Percentiles rank a stretch among this genome's conserved stretches.
Conservation (phyloP, 2,329 filamentous ascomycete species). For the Neophaeococcomyces mojaviensis region DNA sequence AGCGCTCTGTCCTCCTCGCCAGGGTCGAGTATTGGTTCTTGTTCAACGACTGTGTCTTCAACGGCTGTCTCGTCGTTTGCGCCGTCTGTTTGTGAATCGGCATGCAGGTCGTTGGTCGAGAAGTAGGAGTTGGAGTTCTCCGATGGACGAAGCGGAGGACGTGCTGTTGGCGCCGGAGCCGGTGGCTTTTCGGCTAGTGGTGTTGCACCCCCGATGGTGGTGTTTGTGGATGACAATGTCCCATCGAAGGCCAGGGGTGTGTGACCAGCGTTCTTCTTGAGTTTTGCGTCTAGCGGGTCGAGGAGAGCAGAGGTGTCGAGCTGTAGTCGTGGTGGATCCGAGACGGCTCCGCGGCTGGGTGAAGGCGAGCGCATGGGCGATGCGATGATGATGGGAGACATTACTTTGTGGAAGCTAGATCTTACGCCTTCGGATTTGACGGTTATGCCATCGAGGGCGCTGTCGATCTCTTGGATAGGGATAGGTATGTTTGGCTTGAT, state of each 20-base stretch:
- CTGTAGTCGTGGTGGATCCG: conserved; percentile 27
- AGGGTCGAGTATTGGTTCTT: conserved; percentile 21
- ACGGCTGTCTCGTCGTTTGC: conserved; percentile 7
- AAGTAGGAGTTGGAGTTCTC: conserved; percentile 37
- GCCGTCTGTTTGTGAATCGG: background rate
- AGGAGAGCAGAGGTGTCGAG: conserved; percentile 22
- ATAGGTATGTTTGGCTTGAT: conserved; percentile 24
- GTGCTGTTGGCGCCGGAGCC: conserved; percentile 26
- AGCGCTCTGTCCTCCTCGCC: conserved; percentile 36
- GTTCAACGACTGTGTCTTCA: conserved; percentile 7
- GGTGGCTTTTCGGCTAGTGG: conserved; percentile 28
- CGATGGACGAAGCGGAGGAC: conserved; percentile 27
- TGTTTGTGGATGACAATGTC: conserved; percentile 24
- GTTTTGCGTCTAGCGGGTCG: conserved; percentile 32
- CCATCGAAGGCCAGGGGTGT: conserved; percentile 39
- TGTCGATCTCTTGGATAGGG: conserved; percentile 41
- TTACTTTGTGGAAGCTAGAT: conserved; percentile 36
- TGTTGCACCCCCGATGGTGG: conserved; percentile 15
- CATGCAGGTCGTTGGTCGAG: conserved; percentile 16
- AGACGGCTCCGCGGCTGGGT: conserved; percentile 1
- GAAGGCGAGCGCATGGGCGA: conserved; percentile 24
- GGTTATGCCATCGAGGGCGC: conserved; percentile 39
- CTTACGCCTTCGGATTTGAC: conserved; percentile 36
- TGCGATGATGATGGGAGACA: conserved; percentile 33
- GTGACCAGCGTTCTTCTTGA: conserved; percentile 36